These are phyloP conservation scores for Stropharia rugosoannulata DNA, from an alignment of 768 basidiomycete species.

Conservation along the genomic window DNA sequence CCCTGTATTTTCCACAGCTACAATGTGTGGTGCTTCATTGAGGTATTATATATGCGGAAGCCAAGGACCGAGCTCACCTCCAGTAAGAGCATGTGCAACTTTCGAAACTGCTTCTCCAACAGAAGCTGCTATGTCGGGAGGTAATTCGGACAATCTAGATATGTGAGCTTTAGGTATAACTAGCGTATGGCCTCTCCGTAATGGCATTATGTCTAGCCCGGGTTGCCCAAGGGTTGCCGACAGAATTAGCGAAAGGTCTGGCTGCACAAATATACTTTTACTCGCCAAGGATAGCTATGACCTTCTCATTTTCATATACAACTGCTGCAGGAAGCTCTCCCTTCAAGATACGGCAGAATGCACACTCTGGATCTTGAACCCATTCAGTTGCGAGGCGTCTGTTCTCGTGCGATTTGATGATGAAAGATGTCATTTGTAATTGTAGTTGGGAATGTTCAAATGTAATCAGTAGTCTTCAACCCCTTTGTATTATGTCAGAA, in stretches of 20 bases:
- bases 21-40: background rate
- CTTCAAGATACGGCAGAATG: conserved; percentile 66
- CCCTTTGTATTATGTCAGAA: too few species aligned
- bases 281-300: conserved; percentile 65
- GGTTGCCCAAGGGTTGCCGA: background rate
- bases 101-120: conserved; percentile 58
- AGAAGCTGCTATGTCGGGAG: conserved; percentile 56
- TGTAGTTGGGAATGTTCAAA: background rate
- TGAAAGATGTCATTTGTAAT: conserved; percentile 65
- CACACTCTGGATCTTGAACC: conserved; percentile 48
- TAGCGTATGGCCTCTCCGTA: conserved; percentile 66
- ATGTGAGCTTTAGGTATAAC: conserved; percentile 69
- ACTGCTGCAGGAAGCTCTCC: conserved; percentile 45
- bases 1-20: conserved; percentile 63
- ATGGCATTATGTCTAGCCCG: conserved; percentile 61
- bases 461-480: too few species aligned
- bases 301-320: conserved; percentile 61
- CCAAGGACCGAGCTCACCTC: conserved; percentile 39
- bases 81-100: conserved; percentile 60
- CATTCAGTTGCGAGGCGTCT: conserved; percentile 48
- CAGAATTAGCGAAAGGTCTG: background rate
- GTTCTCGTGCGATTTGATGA: conserved; percentile 60
- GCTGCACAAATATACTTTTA: background rate
- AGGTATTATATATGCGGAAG: background rate
- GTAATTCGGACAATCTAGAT: conserved; percentile 63